Evolutionary conservation across 1,139 yeast species (phyloP).

Genomic region (Kazachstania sp.): DNA sequence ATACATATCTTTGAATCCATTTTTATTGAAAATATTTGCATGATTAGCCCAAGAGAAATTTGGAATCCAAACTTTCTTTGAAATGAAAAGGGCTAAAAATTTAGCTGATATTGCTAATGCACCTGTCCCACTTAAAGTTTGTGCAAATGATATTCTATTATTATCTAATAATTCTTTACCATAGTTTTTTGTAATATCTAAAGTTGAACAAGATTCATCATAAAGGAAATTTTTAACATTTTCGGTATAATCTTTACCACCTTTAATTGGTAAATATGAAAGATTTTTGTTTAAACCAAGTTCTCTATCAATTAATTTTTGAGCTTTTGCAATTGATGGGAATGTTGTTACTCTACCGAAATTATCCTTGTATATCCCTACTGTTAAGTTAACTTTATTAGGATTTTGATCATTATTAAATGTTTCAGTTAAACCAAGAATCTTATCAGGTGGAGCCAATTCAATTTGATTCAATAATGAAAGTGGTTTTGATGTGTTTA

Average conservation of each 20-base stretch:
- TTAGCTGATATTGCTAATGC: conserved; percentile 81
- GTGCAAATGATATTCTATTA: conserved; percentile 29
- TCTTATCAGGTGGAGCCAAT: conserved; percentile 63
- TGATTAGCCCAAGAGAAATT: conserved; percentile 97
- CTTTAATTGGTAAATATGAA: conserved; percentile 59
- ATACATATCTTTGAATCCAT: conserved; percentile 28
- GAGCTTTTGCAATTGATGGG: conserved; percentile 72
- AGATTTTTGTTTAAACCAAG: conserved; percentile 43
- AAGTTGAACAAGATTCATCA: conserved; percentile 38
- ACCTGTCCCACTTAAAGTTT: conserved; percentile 91
- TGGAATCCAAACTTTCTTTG: conserved; percentile 59
- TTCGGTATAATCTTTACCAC: conserved; percentile 55
- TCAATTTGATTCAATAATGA: conserved; percentile 16
- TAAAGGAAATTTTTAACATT: conserved; percentile 67
- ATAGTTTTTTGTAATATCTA: background rate
- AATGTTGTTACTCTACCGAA: conserved; percentile 81
- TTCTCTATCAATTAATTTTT: conserved; percentile 28
- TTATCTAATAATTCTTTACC: conserved; percentile 16
- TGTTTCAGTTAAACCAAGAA: conserved; percentile 58
- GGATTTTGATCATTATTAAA: conserved; percentile 46
- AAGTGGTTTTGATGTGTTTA: conserved; percentile 1
- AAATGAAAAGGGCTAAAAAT: conserved; percentile 43
- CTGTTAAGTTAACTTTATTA: conserved; percentile 76
- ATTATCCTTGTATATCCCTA: conserved; percentile 88
- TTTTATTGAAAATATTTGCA: conserved; percentile 43